phyloP scores from a whole-genome alignment of 306 rosid genomes.

The Lupinus albus region DNA sequence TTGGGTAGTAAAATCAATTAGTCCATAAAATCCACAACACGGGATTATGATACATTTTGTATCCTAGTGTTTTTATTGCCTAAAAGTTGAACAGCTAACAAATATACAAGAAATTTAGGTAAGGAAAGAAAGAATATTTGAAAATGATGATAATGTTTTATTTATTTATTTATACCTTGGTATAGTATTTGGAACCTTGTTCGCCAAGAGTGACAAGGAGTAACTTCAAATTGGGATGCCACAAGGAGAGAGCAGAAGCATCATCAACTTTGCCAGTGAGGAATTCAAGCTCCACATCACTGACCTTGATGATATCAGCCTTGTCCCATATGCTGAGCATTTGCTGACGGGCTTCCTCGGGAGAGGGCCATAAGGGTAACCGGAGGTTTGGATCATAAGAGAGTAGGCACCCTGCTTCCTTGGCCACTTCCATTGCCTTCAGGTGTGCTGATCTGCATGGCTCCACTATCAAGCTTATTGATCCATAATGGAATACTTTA shows the following conservation, averaged over 20 bases:
- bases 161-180: too few relatives aligned
- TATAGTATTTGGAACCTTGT: slow-evolving; percentile 83
- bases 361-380: slow-evolving; percentile 78
- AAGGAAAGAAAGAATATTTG: too few relatives aligned
- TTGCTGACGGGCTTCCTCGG: slow-evolving; percentile 78
- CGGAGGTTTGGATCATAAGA: slow-evolving; percentile 90
- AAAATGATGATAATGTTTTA: too few relatives aligned
- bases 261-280: slow-evolving; percentile 81
- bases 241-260: slow-evolving; percentile 69
- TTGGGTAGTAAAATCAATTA: too few relatives aligned
- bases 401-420: slow-evolving; percentile 82
- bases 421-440: slow-evolving; percentile 86
- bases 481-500: slow-evolving; percentile 88
- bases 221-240: slow-evolving; percentile 82
- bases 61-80: too few relatives aligned
- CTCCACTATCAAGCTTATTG: slow-evolving; percentile 95
- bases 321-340: slow-evolving; percentile 87
- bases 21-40: too few relatives aligned
- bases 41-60: too few relatives aligned
- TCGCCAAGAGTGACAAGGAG: slow-evolving; percentile 96
- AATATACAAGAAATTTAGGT: too few relatives aligned
- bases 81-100: too few relatives aligned
- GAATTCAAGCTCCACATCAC: slow-evolving; percentile 87
- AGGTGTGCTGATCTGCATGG: slow-evolving; percentile 96
- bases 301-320: slow-evolving; percentile 86